Conservation (phyloP, 2,329 filamentous ascomycete species). For the Rhynchosporium graminicola region DNA sequence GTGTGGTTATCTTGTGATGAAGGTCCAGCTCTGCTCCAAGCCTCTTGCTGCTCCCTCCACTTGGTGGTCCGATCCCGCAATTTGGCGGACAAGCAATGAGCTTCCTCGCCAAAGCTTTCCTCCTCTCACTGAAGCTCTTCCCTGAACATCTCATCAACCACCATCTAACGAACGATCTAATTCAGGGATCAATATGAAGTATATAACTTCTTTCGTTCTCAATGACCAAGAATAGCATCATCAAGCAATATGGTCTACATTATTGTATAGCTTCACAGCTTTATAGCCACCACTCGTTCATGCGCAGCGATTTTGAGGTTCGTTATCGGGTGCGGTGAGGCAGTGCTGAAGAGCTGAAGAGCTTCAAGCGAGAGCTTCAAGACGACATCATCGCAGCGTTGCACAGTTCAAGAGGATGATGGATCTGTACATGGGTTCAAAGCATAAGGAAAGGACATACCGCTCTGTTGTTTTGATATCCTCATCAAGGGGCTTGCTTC, state of each 20-base stretch:
- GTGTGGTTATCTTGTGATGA: neutral
- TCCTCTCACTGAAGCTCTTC: neutral
- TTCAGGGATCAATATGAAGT: neutral
- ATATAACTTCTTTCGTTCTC: neutral
- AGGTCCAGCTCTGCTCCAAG: slow-evolving; percentile 5
- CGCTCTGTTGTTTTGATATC: slow-evolving; percentile 1
- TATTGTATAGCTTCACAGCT: slow-evolving; percentile 5
- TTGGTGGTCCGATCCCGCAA: neutral
- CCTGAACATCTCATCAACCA: too few relatives aligned
- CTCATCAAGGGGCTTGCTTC: neutral
- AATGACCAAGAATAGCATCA: neutral
- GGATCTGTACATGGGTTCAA: slow-evolving; percentile 4
- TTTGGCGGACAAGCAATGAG: slow-evolving; percentile 10
- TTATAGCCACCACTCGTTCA: slow-evolving; percentile 1
- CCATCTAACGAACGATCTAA: neutral
- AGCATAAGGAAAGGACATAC: slow-evolving; percentile 3
- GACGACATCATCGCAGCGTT: neutral
- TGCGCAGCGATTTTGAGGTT: slow-evolving; percentile 5
- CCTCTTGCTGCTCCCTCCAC: slow-evolving; percentile 10
- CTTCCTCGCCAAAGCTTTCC: slow-evolving; percentile 7
- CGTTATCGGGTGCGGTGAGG: neutral
- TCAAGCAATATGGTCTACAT: neutral
- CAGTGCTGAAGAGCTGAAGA: neutral
- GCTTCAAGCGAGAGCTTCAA: neutral
- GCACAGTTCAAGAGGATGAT: neutral